Evolutionary conservation across 768 basidiomycete genomes (phyloP).

Genomic region (Rossbeevera mucosa): DNA sequence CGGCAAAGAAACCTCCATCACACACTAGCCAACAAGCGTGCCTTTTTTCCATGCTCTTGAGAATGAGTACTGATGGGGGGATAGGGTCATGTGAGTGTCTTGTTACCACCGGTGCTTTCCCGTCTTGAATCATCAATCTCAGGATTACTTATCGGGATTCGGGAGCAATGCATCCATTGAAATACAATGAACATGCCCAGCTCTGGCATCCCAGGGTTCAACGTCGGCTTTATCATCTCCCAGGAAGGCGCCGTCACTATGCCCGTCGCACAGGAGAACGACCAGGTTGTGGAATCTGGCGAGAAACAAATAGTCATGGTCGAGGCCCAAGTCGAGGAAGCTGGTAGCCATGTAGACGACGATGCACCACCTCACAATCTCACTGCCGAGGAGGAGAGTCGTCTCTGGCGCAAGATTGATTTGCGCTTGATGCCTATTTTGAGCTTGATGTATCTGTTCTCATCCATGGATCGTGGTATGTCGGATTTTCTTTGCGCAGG

Average conservation of each 20-base stretch:
- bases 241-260: not conserved
- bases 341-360: not conserved
- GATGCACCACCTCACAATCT: conserved; percentile 3
- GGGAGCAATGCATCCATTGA: not conserved
- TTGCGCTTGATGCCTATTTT: conserved; percentile 54
- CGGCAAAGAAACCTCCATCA: not conserved
- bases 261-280: not conserved
- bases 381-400: conserved; percentile 42
- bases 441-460: conserved; percentile 55
- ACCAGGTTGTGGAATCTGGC: not conserved
- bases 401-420: conserved; percentile 57
- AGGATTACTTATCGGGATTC: not conserved
- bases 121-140: not conserved
- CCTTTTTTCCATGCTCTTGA: not conserved
- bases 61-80: not conserved
- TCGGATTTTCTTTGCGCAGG: not conserved
- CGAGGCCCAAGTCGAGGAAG: not conserved
- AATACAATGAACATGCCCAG: not conserved
- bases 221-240: too few relatives aligned
- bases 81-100: not conserved
- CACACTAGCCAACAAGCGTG: not conserved
- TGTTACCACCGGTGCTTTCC: not conserved
- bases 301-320: not conserved
- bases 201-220: not conserved
- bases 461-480: conserved; percentile 60